A percentile compares a stretch with the other conserved stretches of the same genome.
Conservation (phyloP, 768 basidiomycete genomes). For the Butyriboletus loyo region DNA sequence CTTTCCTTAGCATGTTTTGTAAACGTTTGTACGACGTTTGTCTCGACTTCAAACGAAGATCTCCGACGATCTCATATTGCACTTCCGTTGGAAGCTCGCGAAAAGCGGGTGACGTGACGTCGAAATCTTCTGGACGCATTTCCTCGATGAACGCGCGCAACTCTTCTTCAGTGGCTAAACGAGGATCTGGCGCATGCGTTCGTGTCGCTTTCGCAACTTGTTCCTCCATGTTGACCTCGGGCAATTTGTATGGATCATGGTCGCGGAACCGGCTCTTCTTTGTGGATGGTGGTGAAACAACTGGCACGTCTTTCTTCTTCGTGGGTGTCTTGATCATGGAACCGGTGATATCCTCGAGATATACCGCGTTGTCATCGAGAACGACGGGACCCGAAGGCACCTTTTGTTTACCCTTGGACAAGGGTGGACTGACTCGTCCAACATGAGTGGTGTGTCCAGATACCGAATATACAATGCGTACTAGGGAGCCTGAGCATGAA, state of each 20-base stretch:
- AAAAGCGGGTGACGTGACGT: conserved; percentile 86
- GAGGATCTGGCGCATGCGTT: conserved; percentile 71
- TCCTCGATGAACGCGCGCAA: conserved; percentile 90
- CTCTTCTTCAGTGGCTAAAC: conserved; percentile 95
- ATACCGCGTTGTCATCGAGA: conserved; percentile 74
- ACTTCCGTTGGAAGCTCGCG: conserved; percentile 91
- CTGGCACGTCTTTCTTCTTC: conserved; percentile 22
- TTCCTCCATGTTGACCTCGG: conserved; percentile 71
- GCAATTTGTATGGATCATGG: conserved; percentile 92
- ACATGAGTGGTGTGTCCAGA: not conserved
- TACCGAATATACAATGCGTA: conserved; percentile 27
- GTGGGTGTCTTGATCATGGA: conserved; percentile 52
- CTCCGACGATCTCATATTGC: conserved; percentile 97
- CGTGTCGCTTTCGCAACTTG: conserved; percentile 60
- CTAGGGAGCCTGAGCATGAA: conserved; percentile 48
- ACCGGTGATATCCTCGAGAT: conserved; percentile 80
- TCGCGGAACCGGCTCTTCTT: conserved; percentile 62
- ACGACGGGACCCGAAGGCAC: conserved; percentile 43
- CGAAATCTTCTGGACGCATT: conserved; percentile 94
- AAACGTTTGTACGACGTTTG: conserved; percentile 91
- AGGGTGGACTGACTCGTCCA: conserved; percentile 16
- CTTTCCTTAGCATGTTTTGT: conserved; percentile 81
- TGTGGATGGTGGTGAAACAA: conserved; percentile 47
- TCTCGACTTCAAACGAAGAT: conserved; percentile 89
- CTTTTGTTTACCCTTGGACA: conserved; percentile 45